phyloP scores from a whole-genome alignment of 1,139 yeast species.

The Yueomyces sp. region DNA sequence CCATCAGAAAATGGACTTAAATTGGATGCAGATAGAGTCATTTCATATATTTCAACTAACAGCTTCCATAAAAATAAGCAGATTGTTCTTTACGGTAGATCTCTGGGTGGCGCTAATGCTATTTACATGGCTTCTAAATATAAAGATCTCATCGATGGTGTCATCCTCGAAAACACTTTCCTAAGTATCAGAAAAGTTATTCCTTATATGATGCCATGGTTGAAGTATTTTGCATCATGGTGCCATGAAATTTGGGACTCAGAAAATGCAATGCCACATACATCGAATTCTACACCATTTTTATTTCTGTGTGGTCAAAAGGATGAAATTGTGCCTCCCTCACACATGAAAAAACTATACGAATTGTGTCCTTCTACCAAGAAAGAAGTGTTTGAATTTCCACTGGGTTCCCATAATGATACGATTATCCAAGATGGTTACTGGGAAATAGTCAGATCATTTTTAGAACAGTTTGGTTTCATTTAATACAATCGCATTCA shows the following conservation, averaged over 20 bases:
- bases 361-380: slow-evolving; percentile 33
- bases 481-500: slow-evolving; percentile 1
- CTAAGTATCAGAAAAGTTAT: slow-evolving; percentile 65
- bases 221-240: slow-evolving; percentile 42
- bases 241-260: slow-evolving; percentile 82
- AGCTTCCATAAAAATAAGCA: slow-evolving; percentile 37
- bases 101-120: slow-evolving; percentile 92
- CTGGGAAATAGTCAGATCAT: slow-evolving; percentile 55
- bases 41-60: slow-evolving; percentile 44
- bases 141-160: slow-evolving; percentile 38
- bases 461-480: slow-evolving; percentile 28
- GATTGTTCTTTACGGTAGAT: slow-evolving; percentile 72
- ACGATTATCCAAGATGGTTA: slow-evolving; percentile 60
- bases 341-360: slow-evolving; percentile 57
- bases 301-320: slow-evolving; percentile 59
- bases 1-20: slow-evolving; percentile 76
- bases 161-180: slow-evolving; percentile 80
- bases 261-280: slow-evolving; percentile 42
- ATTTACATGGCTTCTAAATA: slow-evolving; percentile 60
- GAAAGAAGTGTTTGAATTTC: slow-evolving; percentile 41
- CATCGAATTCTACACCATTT: slow-evolving; percentile 48
- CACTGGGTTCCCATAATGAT: slow-evolving; percentile 65
- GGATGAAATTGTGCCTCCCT: slow-evolving; percentile 89
- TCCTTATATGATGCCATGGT: slow-evolving; percentile 66
- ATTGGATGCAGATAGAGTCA: slow-evolving; percentile 64